phyloP scores from a whole-genome alignment of 129 eudicot species.

The Cynara cardunculus region DNA sequence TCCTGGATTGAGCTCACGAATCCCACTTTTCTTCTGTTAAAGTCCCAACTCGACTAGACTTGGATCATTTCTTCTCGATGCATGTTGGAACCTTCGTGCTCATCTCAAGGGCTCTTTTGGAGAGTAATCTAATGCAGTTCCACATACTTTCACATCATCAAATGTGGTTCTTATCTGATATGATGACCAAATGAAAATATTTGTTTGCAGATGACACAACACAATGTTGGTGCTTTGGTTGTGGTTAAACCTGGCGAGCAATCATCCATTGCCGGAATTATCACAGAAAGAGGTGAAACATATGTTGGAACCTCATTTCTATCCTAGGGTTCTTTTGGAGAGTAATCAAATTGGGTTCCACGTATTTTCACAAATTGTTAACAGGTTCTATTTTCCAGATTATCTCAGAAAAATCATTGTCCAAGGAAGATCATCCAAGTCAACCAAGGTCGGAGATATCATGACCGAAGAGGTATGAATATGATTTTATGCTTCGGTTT shows the following conservation, averaged over 20 bases:
- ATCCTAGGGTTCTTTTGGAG: not conserved
- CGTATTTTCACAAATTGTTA: not conserved
- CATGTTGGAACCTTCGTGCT: too few species aligned
- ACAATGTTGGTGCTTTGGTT: constrained; percentile 98
- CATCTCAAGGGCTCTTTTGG: too few species aligned
- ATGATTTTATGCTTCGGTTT: not conserved
- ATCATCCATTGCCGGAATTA: constrained; percentile 86
- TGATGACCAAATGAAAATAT: constrained; percentile 11
- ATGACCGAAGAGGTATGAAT: constrained; percentile 97
- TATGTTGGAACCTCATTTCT: not conserved
- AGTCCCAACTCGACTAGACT: too few species aligned
- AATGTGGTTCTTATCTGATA: not conserved
- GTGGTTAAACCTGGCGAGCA: constrained; percentile 97
- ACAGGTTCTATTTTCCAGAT: constrained; percentile 43
- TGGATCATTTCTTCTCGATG: too few species aligned
- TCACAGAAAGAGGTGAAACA: constrained; percentile 84
- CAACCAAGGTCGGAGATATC: constrained; percentile 97
- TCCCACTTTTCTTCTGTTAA: too few species aligned
- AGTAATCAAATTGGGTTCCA: not conserved
- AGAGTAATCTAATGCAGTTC: too few species aligned
- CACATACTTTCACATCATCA: too few species aligned
- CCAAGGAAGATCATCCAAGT: constrained; percentile 98
- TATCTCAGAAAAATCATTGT: constrained; percentile 97
- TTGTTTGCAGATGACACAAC: constrained; percentile 85
- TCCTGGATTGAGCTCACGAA: too few species aligned